Evolutionary conservation across 352 stramenopile species (phyloP).

Genomic region (Ochromonadaceae sp.): DNA sequence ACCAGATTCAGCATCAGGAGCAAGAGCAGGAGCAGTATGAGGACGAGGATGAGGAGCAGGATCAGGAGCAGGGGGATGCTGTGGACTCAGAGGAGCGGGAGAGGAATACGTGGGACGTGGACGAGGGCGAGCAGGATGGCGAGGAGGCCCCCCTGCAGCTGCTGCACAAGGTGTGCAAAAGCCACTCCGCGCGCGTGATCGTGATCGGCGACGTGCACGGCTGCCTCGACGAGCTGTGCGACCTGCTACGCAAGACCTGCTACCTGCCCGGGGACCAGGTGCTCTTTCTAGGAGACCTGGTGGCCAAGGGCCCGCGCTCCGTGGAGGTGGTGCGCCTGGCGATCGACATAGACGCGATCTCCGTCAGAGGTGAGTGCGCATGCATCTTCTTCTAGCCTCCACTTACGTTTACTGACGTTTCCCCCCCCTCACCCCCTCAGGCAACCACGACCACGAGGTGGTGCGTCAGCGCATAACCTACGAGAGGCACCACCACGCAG

Average conservation of each 20-base stretch:
- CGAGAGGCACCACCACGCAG: too few species aligned
- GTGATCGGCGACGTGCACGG: slow-evolving; percentile 38
- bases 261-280: slow-evolving; percentile 32
- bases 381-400: too few species aligned
- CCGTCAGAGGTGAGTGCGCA: slow-evolving; percentile 32
- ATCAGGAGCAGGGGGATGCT: too few species aligned
- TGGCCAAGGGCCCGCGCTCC: slow-evolving; percentile 36
- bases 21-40: too few species aligned
- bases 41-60: too few species aligned
- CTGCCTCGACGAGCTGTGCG: slow-evolving; percentile 32
- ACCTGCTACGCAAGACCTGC: slow-evolving; percentile 32
- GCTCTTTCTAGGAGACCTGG: slow-evolving; percentile 35
- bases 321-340: slow-evolving; percentile 27
- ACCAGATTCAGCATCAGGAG: too few species aligned
- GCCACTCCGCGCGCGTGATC: slow-evolving; percentile 22
- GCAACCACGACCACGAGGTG: slow-evolving; percentile 41
- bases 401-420: too few species aligned
- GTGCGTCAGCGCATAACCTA: slow-evolving; percentile 10
- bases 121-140: too few species aligned
- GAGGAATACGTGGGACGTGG: too few species aligned
- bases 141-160: too few species aligned
- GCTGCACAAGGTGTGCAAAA: not conserved
- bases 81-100: too few species aligned
- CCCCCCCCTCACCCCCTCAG: too few species aligned
- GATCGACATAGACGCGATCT: slow-evolving; percentile 28